These are phyloP conservation scores for Monosporozyma servazzii DNA, from an alignment of 805 yeast species.

Conservation along the genomic window DNA sequence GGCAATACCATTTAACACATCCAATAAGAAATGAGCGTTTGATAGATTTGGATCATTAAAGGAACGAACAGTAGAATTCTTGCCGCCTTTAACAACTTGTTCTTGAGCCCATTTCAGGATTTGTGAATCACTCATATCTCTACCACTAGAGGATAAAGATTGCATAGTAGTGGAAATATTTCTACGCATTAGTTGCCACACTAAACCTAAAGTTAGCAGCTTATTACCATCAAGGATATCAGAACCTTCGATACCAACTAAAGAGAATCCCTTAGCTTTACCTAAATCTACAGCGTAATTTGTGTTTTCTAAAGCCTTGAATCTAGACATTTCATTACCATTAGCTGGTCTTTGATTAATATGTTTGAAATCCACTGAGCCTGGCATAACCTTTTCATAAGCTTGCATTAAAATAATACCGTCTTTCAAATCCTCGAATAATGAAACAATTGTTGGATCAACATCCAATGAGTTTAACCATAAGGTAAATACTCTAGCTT, in stretches of 20 bases:
- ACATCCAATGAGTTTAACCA: slow-evolving; percentile 97
- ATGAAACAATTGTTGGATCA: slow-evolving; percentile 82
- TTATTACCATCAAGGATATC: slow-evolving; percentile 93
- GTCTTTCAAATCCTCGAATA: slow-evolving; percentile 92
- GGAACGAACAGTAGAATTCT: slow-evolving; percentile 60
- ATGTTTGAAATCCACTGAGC: slow-evolving; percentile 68
- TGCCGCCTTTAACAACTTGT: slow-evolving; percentile 80
- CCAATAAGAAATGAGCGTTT: slow-evolving; percentile 74
- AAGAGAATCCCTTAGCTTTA: slow-evolving; percentile 80
- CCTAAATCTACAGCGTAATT: slow-evolving; percentile 97
- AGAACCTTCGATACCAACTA: slow-evolving; percentile 97
- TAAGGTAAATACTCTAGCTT: slow-evolving; percentile 94
- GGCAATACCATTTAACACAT: slow-evolving; percentile 83
- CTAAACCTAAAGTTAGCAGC: slow-evolving; percentile 80
- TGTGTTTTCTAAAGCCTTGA: slow-evolving; percentile 95
- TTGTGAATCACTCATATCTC: slow-evolving; percentile 72
- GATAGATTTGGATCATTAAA: slow-evolving; percentile 76
- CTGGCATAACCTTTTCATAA: slow-evolving; percentile 91
- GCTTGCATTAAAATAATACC: slow-evolving; percentile 87
- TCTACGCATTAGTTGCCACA: slow-evolving; percentile 98
- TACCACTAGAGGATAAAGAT: slow-evolving; percentile 60
- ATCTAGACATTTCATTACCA: slow-evolving; percentile 72
- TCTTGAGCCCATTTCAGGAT: slow-evolving; percentile 91
- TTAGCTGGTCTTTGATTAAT: slow-evolving; percentile 76
- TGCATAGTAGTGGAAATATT: slow-evolving; percentile 81